Evolutionary conservation across 1,284 basidiomycete genomes (phyloP).

Genomic region (Volvariella surrecta): DNA sequence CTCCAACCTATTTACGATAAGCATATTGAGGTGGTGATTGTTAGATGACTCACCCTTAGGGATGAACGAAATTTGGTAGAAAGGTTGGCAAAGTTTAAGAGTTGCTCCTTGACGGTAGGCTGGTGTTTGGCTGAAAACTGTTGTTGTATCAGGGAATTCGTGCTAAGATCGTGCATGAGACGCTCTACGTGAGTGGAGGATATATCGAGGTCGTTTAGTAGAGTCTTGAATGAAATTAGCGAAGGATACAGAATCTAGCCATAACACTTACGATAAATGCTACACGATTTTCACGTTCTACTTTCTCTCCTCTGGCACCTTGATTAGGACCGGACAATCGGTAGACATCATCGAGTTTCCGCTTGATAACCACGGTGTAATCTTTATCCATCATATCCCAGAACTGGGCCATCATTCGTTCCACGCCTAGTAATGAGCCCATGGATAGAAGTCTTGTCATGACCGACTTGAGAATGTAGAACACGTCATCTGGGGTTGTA

Average conservation of each 20-base stretch:
- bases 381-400: conserved; percentile 74
- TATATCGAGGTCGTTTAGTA: conserved; percentile 85
- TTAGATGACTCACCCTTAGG: conserved; percentile 47
- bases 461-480: conserved; percentile 87
- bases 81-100: conserved; percentile 44
- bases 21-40: background rate
- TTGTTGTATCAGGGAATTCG: conserved; percentile 50
- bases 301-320: conserved; percentile 54
- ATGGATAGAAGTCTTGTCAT: conserved; percentile 69
- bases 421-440: conserved; percentile 54
- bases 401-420: conserved; percentile 53
- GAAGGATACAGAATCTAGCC: too few species aligned
- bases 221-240: conserved; percentile 47
- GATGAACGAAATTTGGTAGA: conserved; percentile 62
- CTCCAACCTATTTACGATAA: conserved; percentile 48
- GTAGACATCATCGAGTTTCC: conserved; percentile 85
- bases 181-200: conserved; percentile 83
- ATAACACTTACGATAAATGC: conserved; percentile 67
- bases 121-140: conserved; percentile 64
- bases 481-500: conserved; percentile 85
- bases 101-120: conserved; percentile 31
- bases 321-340: conserved; percentile 36
- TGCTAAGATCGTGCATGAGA: conserved; percentile 62
- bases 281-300: conserved; percentile 69
- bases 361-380: conserved; percentile 70